Conservation (phyloP, 768 basidiomycete genomes). For the Leccinellum albellum region DNA sequence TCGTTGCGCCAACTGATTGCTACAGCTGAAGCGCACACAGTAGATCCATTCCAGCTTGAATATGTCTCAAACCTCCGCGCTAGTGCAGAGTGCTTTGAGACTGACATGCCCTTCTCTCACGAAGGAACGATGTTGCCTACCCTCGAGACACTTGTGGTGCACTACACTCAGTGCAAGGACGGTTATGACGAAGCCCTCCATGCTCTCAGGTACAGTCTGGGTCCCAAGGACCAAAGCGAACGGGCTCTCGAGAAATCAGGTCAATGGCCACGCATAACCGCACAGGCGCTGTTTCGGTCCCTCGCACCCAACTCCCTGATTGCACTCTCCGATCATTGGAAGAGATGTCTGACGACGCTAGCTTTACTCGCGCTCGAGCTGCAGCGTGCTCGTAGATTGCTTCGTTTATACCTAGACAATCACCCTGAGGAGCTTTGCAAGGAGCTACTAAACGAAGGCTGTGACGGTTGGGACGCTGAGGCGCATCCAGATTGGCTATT, state of each 20-base stretch:
- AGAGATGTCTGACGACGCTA: constrained; percentile 25
- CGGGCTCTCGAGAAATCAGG: constrained; percentile 17
- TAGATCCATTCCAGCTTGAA: constrained; percentile 3
- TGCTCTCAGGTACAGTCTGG: constrained; percentile 7
- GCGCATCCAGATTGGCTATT: constrained; percentile 41
- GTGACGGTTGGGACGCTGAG: constrained; percentile 12
- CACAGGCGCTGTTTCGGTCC: constrained; percentile 27
- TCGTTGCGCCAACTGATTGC: constrained; percentile 3
- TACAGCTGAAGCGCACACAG: neutral
- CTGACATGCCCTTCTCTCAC: neutral
- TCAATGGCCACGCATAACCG: constrained; percentile 38
- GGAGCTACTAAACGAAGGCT: constrained; percentile 27
- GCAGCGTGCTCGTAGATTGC: constrained; percentile 38
- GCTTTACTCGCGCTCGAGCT: constrained; percentile 29
- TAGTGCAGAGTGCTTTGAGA: constrained; percentile 15
- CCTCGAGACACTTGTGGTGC: neutral
- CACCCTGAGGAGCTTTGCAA: constrained; percentile 31
- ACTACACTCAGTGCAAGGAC: constrained; percentile 9
- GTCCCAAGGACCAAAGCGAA: constrained; percentile 12
- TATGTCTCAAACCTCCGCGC: constrained; percentile 14
- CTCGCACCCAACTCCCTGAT: constrained; percentile 26
- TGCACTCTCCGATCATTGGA: constrained; percentile 28
- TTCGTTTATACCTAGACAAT: constrained; percentile 19
- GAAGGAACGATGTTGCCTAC: neutral
- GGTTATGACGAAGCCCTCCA: neutral